Evolutionary conservation across 2,329 filamentous ascomycete species (phyloP).

Genomic region (Cadophora gregata): DNA sequence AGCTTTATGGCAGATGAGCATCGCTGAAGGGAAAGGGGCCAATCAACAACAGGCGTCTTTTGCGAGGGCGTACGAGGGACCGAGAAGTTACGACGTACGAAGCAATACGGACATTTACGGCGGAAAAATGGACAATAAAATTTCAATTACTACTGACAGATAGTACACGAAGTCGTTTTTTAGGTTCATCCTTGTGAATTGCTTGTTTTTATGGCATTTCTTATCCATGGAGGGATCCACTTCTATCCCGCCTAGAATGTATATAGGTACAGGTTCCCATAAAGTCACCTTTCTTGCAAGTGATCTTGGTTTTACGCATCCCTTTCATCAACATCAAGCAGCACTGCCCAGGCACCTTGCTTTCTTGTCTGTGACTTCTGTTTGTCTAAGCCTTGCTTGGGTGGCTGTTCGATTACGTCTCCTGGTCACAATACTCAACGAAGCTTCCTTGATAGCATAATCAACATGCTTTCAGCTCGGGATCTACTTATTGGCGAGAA

Average conservation of each 20-base stretch:
- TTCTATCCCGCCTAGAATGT: slow-evolving; percentile 2
- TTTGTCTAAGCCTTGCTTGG: background rate
- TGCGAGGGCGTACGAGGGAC: background rate
- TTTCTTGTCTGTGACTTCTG: background rate
- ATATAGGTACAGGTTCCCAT: slow-evolving; percentile 1
- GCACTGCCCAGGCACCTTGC: background rate
- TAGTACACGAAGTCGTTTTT: background rate
- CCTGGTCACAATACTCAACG: background rate
- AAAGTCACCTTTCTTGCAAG: background rate
- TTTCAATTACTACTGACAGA: background rate
- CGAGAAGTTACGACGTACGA: background rate
- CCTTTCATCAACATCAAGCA: slow-evolving; percentile 4
- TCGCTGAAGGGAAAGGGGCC: background rate
- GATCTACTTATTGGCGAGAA: slow-evolving; percentile 21
- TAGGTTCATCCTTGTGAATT: background rate
- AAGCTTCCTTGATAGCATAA: background rate
- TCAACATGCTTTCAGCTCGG: slow-evolving; percentile 4
- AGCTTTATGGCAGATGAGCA: background rate
- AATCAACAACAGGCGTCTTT: background rate
- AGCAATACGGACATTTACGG: background rate
- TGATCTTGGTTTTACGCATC: background rate
- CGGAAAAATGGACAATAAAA: background rate
- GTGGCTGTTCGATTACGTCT: background rate
- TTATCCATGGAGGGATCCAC: background rate
- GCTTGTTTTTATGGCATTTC: background rate